Percentiles rank a stretch among this genome's conserved stretches.
phyloP scores from a whole-genome alignment of 148 eudicot species.

The Rheum nobile region DNA sequence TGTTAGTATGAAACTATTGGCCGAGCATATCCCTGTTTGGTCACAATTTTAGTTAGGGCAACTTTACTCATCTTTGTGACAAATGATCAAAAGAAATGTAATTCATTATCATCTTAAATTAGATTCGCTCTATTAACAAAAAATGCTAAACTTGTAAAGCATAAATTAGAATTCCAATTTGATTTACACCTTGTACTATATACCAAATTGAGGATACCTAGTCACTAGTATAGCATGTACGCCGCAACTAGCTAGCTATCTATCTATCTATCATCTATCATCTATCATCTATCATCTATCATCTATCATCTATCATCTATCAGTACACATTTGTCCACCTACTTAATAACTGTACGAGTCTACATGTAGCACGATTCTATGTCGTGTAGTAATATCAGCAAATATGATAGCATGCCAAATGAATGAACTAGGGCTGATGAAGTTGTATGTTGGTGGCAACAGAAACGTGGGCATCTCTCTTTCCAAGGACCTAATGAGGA shows the following conservation, averaged over 20 bases:
- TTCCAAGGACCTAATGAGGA: slow-evolving; percentile 24
- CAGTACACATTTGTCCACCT: no score
- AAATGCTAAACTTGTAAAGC: no score
- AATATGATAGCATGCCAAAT: background rate
- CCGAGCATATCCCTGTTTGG: background rate
- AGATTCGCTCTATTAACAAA: background rate
- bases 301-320: no score
- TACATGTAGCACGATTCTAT: no score
- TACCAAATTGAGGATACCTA: no score
- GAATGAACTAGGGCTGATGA: background rate
- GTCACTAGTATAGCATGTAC: no score
- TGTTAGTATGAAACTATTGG: background rate
- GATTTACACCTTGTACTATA: no score
- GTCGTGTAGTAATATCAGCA: background rate
- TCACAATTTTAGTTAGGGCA: background rate
- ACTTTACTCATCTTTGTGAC: background rate
- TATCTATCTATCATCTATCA: no score
- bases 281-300: no score
- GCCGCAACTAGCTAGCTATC: no score
- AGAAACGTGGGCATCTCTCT: slow-evolving; percentile 22
- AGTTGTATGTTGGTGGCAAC: background rate
- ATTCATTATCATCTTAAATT: background rate
- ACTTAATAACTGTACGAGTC: no score
- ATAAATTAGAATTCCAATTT: no score
- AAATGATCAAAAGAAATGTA: background rate